Base-by-base conservation (phyloP, 805 yeast genomes). In the Yamadazyma tumulicola region DNA sequence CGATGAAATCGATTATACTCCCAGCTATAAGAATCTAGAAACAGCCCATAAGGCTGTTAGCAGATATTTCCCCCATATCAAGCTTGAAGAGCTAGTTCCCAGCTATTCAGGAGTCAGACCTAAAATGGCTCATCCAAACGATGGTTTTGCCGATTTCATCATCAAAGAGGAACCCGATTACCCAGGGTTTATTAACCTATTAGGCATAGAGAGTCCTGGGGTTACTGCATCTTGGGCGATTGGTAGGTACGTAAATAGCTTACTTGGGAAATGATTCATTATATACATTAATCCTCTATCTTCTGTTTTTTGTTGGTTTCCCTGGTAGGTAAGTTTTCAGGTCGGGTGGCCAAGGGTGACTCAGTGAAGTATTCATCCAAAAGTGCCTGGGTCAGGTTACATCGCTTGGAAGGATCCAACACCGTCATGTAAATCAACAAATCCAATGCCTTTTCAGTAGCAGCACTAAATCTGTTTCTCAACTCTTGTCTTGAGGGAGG, bases 141-240 rank as follows among this genome's bases (percentile, higher is more conserved):
- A 53, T 26, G 6, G 8, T 6, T 84, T 85, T 56, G 77, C 77
- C 28, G 96, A 89, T 52, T 88, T 87, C 53, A 60, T 78, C 15
- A 83, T 88, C 20, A 58, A 75, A 34, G 76, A 82, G 48, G 93
- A 85, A 45, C 72, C 68, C 1, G 88, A 80, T 0, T 77, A 71
- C 47, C 81, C 80, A 2, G 95, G 95, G 1, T 88, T 86, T 49
- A 72, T 87, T 19, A 88, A 85, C 45, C 62, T 85, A 34, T 50
- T 87, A 27, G 94, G 91, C 1, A 87, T 88, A 10, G 97, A 88
- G 54, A 82, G 93, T 49, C 97, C 97, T 0, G 96, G 96, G 0
- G 64, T 88, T 38, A 88, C 97, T 2, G 61, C 93, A 0, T 67
- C 88, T 3, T 64, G 85, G 78, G 95, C 91, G 0, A 86, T 88